Evolutionary conservation across 2,329 filamentous ascomycete species (phyloP).

Genomic region (Phialophora tarda): DNA sequence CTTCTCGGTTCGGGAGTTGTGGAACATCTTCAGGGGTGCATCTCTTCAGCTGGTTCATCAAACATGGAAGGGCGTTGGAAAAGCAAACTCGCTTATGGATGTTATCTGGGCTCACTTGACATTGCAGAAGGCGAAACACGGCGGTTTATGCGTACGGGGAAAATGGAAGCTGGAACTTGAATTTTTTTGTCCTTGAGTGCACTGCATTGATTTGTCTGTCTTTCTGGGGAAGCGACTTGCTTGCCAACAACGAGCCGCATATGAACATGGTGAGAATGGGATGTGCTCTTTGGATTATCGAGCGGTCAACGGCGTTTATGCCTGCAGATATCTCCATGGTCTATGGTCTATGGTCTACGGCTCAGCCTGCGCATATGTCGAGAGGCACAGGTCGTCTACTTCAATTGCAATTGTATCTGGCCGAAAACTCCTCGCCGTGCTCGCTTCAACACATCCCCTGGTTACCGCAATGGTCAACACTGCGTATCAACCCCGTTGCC

Average conservation of each 20-base stretch:
- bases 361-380: neutral
- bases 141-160: conserved; percentile 13
- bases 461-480: neutral
- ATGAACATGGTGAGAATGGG: conserved; percentile 9
- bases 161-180: conserved; percentile 5
- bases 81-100: conserved; percentile 3
- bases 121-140: conserved; percentile 9
- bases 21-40: conserved; percentile 15
- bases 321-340: conserved; percentile 13
- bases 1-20: conserved; percentile 13
- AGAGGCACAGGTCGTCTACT: neutral
- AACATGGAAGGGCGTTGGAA: conserved; percentile 29
- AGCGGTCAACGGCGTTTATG: conserved; percentile 11
- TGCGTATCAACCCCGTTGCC: too few relatives aligned
- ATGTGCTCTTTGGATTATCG: conserved; percentile 24
- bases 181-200: conserved; percentile 15
- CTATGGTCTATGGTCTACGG: conserved; percentile 12
- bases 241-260: neutral
- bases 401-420: conserved; percentile 12
- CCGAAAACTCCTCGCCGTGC: neutral
- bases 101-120: conserved; percentile 14
- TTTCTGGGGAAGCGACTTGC: neutral
- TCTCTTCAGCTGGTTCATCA: conserved; percentile 16
- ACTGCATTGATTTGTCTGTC: conserved; percentile 17
- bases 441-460: neutral